phyloP scores from a whole-genome alignment of 192 early-diverging fungal genomes.

The Coemansia sp. region DNA sequence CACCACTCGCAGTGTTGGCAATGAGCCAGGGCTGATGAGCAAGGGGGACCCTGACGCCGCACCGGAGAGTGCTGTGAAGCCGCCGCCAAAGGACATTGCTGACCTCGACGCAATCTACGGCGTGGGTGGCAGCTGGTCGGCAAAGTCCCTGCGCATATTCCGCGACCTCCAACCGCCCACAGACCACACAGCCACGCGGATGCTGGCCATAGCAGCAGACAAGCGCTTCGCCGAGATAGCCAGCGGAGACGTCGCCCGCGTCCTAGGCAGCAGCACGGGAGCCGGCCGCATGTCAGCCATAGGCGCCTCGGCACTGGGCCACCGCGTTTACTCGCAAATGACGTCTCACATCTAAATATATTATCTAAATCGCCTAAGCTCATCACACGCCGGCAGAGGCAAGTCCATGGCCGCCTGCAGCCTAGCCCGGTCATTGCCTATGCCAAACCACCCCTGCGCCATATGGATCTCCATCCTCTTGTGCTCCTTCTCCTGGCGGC shows the following conservation, averaged over 20 bases:
- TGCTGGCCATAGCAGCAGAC: constrained; percentile 14
- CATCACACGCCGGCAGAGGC: constrained; percentile 68
- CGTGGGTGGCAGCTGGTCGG: constrained; percentile 21
- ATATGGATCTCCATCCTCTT: constrained; percentile 56
- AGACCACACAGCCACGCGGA: neutral
- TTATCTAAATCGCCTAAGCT: constrained; percentile 58
- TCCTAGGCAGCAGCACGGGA: neutral
- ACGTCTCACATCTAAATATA: neutral
- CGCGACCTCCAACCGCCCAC: constrained; percentile 6
- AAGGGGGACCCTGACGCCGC: neutral
- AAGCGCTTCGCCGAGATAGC: neutral
- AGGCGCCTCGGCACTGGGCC: neutral
- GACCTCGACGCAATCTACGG: constrained; percentile 15
- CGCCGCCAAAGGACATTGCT: constrained; percentile 1
- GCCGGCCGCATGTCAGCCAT: neutral
- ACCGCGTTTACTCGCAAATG: neutral
- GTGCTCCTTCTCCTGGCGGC: constrained; percentile 63
- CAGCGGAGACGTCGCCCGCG: neutral
- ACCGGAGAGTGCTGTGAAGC: too few species aligned
- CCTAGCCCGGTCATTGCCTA: constrained; percentile 60
- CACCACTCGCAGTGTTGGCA: neutral
- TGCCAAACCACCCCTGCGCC: constrained; percentile 69
- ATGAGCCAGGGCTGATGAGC: neutral
- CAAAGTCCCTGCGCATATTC: constrained; percentile 20
- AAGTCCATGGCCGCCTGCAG: constrained; percentile 66